phyloP scores from a whole-genome alignment of 108 stramenopile genomes.

The Nitzschia palea region DNA sequence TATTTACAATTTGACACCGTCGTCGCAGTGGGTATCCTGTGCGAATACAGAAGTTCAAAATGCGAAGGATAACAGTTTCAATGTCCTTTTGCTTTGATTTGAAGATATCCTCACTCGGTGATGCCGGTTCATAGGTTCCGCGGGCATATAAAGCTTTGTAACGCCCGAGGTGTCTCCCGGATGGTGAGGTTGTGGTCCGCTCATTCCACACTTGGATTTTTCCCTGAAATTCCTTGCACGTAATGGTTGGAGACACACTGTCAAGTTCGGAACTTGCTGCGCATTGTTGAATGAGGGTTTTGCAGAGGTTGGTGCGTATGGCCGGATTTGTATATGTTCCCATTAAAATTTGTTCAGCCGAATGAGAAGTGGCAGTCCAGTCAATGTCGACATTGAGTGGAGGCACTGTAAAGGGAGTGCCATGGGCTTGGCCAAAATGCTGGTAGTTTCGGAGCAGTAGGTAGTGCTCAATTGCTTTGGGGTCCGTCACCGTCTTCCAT shows the following conservation, averaged over 20 bases:
- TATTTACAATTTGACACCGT: not conserved
- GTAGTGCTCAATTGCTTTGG: not conserved
- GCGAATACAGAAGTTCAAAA: not conserved
- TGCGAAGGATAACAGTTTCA: not conserved
- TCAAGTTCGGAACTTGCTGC: not conserved
- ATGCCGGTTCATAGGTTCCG: not conserved
- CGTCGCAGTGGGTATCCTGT: not conserved
- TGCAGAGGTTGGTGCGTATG: not conserved
- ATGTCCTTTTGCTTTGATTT: not conserved
- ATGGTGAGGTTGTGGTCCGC: not conserved
- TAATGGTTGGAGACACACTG: not conserved
- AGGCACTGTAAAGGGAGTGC: not conserved
- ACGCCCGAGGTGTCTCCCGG: not conserved
- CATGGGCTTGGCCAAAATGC: constrained; percentile 1
- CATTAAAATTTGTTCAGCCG: not conserved
- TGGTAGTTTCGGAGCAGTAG: not conserved
- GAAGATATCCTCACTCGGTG: not conserved
- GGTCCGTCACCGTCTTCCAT: not conserved
- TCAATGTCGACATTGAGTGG: not conserved
- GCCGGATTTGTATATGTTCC: too few relatives aligned
- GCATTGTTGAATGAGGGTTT: not conserved
- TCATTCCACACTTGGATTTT: not conserved
- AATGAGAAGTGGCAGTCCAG: not conserved
- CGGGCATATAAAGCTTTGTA: too few relatives aligned
- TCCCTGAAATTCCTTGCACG: not conserved